Percentiles rank a stretch among this genome's conserved stretches.
Evolutionary conservation across 495 filamentous ascomycete genomes (phyloP).

Genomic region (Friedmanniomyces endolithicus): DNA sequence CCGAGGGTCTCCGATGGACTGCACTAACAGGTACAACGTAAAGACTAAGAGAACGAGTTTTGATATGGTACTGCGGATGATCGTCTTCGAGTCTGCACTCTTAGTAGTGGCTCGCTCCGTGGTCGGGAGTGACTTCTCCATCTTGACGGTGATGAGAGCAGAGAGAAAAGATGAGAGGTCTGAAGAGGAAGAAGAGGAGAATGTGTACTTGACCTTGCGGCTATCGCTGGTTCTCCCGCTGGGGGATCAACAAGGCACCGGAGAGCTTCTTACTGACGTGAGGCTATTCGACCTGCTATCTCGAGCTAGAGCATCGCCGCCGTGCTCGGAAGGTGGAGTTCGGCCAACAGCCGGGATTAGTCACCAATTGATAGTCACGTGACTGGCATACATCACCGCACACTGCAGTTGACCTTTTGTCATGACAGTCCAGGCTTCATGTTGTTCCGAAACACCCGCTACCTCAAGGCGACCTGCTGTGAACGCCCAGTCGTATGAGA

Average conservation of each 20-base stretch:
- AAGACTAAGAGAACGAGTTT: background rate
- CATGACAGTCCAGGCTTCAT: too few species aligned
- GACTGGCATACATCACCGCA: too few species aligned
- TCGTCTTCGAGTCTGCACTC: background rate
- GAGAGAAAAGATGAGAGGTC: background rate
- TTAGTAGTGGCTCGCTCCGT: background rate
- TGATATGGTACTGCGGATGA: background rate
- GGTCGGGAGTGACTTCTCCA: conserved; percentile 7
- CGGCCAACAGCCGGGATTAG: background rate
- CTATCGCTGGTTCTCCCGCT: background rate
- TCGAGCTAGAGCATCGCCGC: background rate
- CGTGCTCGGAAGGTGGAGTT: too few species aligned
- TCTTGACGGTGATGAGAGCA: background rate
- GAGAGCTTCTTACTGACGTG: too few species aligned
- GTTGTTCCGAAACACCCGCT: too few species aligned
- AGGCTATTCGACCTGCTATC: background rate
- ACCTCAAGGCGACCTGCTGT: too few species aligned
- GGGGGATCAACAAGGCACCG: too few species aligned
- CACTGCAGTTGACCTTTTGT: too few species aligned
- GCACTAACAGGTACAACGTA: background rate
- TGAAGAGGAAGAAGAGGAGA: background rate
- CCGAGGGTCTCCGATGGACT: background rate
- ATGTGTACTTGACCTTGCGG: background rate
- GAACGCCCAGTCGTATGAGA: too few species aligned
- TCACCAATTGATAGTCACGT: too few species aligned